phyloP scores from a whole-genome alignment of 352 stramenopile genomes.

The Phytophthora aleatoria region DNA sequence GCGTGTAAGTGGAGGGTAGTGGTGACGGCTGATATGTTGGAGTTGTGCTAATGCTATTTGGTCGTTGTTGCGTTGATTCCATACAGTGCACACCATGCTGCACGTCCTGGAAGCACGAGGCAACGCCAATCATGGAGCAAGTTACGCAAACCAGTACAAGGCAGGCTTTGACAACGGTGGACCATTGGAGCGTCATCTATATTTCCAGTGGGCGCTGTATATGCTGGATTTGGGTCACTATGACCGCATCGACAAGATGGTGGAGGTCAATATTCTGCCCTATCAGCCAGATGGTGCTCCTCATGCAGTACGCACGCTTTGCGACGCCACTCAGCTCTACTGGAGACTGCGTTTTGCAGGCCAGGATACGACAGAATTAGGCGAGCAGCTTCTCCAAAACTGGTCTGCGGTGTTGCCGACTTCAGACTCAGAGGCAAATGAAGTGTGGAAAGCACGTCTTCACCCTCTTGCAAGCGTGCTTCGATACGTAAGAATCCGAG shows the following conservation, averaged over 20 bases:
- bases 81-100: slow-evolving; percentile 78
- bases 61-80: neutral
- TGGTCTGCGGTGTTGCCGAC: slow-evolving; percentile 47
- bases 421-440: slow-evolving; percentile 23
- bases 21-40: neutral
- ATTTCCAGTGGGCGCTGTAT: slow-evolving; percentile 85
- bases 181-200: slow-evolving; percentile 72
- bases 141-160: slow-evolving; percentile 82
- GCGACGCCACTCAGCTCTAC: slow-evolving; percentile 81
- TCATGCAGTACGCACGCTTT: slow-evolving; percentile 62
- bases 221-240: slow-evolving; percentile 84
- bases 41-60: slow-evolving; percentile 3
- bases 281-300: slow-evolving; percentile 38
- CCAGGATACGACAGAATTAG: slow-evolving; percentile 56
- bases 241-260: slow-evolving; percentile 81
- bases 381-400: slow-evolving; percentile 59
- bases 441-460: slow-evolving; percentile 34
- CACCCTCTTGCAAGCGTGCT: slow-evolving; percentile 57
- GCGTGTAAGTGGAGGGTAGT: slow-evolving; percentile 58
- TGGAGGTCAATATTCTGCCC: slow-evolving; percentile 76
- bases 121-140: slow-evolving; percentile 86
- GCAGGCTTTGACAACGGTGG: slow-evolving; percentile 79
- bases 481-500: slow-evolving; percentile 51
- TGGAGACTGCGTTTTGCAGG: slow-evolving; percentile 84
- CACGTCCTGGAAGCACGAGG: slow-evolving; percentile 76